Evolutionary conservation across 257 asterid species (phyloP).

Genomic region (Forsythia suspensa): DNA sequence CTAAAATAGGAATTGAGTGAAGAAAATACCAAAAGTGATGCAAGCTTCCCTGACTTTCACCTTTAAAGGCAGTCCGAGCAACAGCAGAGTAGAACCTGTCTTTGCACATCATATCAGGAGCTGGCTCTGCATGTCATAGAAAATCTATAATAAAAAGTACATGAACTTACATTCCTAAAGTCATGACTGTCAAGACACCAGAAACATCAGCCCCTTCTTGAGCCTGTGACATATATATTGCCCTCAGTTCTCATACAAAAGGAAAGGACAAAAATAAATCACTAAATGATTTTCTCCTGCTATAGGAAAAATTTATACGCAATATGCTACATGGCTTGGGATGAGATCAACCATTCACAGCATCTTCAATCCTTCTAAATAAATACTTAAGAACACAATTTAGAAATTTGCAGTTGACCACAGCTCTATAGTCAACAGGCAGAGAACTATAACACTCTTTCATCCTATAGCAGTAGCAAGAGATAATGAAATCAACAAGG

Average conservation of each 20-base stretch:
- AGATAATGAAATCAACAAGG: neutral
- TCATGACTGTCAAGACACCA: conserved; percentile 97
- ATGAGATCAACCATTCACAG: neutral
- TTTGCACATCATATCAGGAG: conserved; percentile 36
- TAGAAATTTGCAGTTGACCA: neutral
- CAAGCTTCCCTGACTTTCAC: conserved; percentile 89
- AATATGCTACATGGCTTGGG: conserved; percentile 5
- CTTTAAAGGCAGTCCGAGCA: conserved; percentile 95
- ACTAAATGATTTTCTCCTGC: neutral
- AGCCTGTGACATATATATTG: conserved; percentile 56
- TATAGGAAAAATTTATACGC: neutral
- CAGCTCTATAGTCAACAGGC: neutral
- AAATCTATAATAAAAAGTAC: conserved; percentile 20
- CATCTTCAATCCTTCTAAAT: conserved; percentile 3
- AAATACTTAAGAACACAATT: conserved; percentile 7
- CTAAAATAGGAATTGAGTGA: conserved; percentile 12
- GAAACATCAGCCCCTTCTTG: conserved; percentile 75
- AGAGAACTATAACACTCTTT: neutral
- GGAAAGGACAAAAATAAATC: neutral
- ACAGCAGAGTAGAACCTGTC: conserved; percentile 91
- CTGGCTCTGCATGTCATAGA: conserved; percentile 27
- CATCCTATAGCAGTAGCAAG: neutral
- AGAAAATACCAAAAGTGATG: conserved; percentile 81
- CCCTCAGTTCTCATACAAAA: conserved; percentile 20
- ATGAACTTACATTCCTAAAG: conserved; percentile 83